Conservation (phyloP, 78 protist genomes). For the Pigoraptor vietnamica region DNA sequence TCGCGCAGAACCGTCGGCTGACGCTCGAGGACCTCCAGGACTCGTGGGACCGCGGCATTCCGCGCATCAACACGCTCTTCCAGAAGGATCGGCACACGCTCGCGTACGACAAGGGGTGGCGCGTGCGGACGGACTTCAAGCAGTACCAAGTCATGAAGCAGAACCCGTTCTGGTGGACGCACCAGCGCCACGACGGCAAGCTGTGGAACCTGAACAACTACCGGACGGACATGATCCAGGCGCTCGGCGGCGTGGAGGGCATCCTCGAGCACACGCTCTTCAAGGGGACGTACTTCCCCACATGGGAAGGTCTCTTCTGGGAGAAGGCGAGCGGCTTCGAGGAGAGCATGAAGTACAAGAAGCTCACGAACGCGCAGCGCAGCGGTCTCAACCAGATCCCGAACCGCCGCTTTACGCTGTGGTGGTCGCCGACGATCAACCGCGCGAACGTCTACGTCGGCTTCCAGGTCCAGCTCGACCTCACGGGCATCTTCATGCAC, state of each 20-base stretch:
- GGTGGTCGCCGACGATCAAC: slow-evolving; percentile 99
- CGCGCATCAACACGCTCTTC: slow-evolving; percentile 99
- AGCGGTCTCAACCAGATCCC: slow-evolving; percentile 99
- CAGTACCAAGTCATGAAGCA: slow-evolving; percentile 83
- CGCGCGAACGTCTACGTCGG: slow-evolving; percentile 99
- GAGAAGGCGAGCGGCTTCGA: slow-evolving; percentile 93
- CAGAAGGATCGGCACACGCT: slow-evolving; percentile 94
- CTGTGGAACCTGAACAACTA: slow-evolving; percentile 98
- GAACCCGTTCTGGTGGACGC: slow-evolving; percentile 99
- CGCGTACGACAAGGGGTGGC: slow-evolving; percentile 99
- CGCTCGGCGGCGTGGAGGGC: slow-evolving; percentile 99
- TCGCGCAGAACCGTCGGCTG: slow-evolving; percentile 91
- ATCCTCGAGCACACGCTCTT: slow-evolving; percentile 99
- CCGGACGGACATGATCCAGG: slow-evolving; percentile 99
- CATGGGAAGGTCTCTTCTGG: slow-evolving; percentile 99
- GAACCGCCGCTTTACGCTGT: slow-evolving; percentile 99
- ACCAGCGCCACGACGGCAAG: slow-evolving; percentile 99
- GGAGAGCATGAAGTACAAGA: slow-evolving; percentile 97
- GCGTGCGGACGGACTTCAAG: slow-evolving; percentile 95
- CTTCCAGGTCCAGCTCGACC: slow-evolving; percentile 98
- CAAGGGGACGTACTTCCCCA: slow-evolving; percentile 99
- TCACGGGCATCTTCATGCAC: slow-evolving; percentile 99
- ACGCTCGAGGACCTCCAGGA: slow-evolving; percentile 98
- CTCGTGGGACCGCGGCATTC: slow-evolving; percentile 97
- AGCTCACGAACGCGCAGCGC: slow-evolving; percentile 99